Conservation (phyloP, 2,329 filamentous ascomycete species). For the Torrubiellomyces zombiae region DNA sequence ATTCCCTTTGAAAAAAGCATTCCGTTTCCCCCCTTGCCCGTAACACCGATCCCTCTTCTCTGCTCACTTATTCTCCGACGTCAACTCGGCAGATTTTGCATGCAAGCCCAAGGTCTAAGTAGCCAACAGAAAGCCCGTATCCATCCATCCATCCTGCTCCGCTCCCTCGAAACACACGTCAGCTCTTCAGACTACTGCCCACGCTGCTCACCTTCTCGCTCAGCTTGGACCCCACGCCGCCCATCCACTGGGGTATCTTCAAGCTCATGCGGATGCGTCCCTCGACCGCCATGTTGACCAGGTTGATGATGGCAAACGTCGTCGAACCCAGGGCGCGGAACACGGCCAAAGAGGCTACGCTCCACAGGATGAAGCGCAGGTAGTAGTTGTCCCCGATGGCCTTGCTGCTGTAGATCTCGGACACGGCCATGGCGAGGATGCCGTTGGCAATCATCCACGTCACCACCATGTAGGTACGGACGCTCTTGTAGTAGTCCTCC, state of each 20-base stretch:
- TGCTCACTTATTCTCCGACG: no score
- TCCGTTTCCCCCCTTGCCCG: no score
- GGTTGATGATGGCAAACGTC: slow-evolving; percentile 69
- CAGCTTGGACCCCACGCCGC: slow-evolving; percentile 25
- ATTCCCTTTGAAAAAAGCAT: no score
- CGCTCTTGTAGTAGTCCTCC: slow-evolving; percentile 96
- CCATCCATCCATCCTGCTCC: no score
- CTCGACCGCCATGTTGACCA: slow-evolving; percentile 72
- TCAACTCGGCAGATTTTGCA: no score
- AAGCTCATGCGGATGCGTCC: slow-evolving; percentile 51
- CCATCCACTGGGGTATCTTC: slow-evolving; percentile 28
- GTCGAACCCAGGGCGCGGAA: slow-evolving; percentile 75
- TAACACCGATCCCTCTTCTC: no score
- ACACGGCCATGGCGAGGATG: slow-evolving; percentile 82
- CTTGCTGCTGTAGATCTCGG: slow-evolving; percentile 61
- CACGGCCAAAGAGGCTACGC: slow-evolving; percentile 67
- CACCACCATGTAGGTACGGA: slow-evolving; percentile 95
- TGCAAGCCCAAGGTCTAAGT: no score
- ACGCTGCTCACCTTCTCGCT: slow-evolving; percentile 33
- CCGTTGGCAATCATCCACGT: slow-evolving; percentile 88
- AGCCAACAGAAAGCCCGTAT: no score
- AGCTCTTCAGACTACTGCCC: slow-evolving; percentile 24
- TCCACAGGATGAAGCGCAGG: slow-evolving; percentile 84
- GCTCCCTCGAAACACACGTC: no score
- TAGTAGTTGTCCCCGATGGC: slow-evolving; percentile 74